These are phyloP conservation scores for Cadophora malorum DNA, from an alignment of 2,329 filamentous ascomycete species.

Conservation along the genomic window DNA sequence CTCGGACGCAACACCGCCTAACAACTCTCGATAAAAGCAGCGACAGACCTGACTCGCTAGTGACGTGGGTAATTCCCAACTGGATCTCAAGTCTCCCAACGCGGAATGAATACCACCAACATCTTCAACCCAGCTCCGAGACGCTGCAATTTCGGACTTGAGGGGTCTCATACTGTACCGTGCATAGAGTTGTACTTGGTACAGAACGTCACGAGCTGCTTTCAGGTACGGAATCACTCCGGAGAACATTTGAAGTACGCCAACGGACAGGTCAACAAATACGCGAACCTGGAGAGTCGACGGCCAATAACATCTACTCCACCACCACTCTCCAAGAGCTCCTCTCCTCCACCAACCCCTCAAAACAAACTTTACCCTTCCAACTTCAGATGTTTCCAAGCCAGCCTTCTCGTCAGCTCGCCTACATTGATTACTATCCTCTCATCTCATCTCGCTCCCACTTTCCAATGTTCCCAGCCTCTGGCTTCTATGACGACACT, in stretches of 20 bases:
- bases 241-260: neutral
- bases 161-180: neutral
- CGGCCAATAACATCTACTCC: neutral
- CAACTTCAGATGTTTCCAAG: neutral
- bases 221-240: neutral
- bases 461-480: neutral
- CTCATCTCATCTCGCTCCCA: conserved; percentile 4
- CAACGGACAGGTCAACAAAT: conserved; percentile 6
- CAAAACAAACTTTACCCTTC: neutral
- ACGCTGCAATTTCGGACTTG: neutral
- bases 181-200: neutral
- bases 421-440: neutral
- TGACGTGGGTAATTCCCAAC: neutral
- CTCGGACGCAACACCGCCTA: conserved; percentile 3
- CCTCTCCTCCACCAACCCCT: neutral
- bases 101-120: neutral
- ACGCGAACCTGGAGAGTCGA: neutral
- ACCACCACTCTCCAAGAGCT: neutral
- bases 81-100: neutral
- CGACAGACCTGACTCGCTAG: conserved; percentile 14
- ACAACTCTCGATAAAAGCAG: neutral
- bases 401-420: neutral
- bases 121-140: neutral
- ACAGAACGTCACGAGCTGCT: neutral
- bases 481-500: neutral